phyloP scores from a whole-genome alignment of 371 early-diverging fungal species.

The Rhizopus arrhizus region DNA sequence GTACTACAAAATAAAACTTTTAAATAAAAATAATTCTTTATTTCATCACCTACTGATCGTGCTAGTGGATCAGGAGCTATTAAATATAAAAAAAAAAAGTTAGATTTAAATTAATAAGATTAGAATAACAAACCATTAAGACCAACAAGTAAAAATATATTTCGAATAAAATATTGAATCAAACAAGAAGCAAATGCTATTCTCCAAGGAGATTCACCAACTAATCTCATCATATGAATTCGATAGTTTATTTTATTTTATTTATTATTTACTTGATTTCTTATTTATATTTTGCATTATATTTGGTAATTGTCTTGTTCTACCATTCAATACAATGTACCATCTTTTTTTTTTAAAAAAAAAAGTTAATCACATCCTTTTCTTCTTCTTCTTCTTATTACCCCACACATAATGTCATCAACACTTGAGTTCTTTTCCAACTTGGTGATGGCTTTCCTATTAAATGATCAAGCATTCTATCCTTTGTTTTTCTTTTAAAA shows the following conservation, averaged over 20 bases:
- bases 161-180: conserved; percentile 60
- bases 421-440: conserved; percentile 80
- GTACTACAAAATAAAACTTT: conserved; percentile 63
- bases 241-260: conserved; percentile 6
- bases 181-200: conserved; percentile 74
- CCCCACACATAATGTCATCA: conserved; percentile 67
- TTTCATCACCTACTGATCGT: conserved; percentile 46
- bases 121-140: conserved; percentile 53
- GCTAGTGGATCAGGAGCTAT: conserved; percentile 74
- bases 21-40: neutral
- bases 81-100: neutral
- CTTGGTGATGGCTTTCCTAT: conserved; percentile 91
- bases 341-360: conserved; percentile 33
- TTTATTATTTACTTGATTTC: conserved; percentile 26
- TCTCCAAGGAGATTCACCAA: conserved; percentile 74
- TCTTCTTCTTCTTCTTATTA: conserved; percentile 30
- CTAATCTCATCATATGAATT: conserved; percentile 32
- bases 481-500: neutral
- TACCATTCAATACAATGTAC: conserved; percentile 30
- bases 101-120: neutral
- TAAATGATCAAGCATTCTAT: conserved; percentile 85
- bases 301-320: conserved; percentile 1
- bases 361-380: conserved; percentile 1
- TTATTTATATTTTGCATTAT: conserved; percentile 29
- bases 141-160: conserved; percentile 58